These are phyloP conservation scores for Selenicereus undatus DNA, from an alignment of 148 eudicot genomes.

Conservation along the genomic window DNA sequence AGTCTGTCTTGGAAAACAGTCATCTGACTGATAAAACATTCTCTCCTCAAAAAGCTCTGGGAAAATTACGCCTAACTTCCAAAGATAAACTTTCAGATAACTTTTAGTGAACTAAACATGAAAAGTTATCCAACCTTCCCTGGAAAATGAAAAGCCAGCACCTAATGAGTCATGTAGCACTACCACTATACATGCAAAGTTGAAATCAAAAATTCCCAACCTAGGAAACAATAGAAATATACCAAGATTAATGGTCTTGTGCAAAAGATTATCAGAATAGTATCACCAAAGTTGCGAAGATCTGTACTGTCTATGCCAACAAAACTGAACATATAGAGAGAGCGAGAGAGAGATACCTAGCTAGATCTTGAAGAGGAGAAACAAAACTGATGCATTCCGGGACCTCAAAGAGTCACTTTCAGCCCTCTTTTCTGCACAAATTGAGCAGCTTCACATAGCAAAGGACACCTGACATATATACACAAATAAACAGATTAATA, in stretches of 20 bases:
- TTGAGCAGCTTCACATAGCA: background rate
- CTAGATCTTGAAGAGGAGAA: background rate
- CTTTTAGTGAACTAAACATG: background rate
- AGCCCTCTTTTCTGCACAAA: background rate
- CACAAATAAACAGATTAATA: background rate
- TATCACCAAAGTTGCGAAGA: background rate
- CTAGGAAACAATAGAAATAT: background rate
- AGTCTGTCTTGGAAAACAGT: background rate
- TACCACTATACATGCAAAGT: background rate
- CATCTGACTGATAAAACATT: background rate
- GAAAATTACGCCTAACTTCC: background rate
- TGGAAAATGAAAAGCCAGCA: background rate
- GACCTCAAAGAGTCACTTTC: background rate
- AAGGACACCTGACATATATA: background rate
- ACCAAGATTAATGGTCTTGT: background rate
- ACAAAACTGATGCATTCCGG: background rate
- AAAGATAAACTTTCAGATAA: background rate
- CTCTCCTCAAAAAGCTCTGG: background rate
- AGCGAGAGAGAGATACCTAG: background rate
- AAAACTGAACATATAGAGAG: background rate
- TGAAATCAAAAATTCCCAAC: background rate
- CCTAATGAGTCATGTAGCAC: background rate
- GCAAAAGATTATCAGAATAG: background rate
- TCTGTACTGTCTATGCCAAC: background rate
- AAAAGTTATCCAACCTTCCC: background rate